A percentile compares a stretch with the other conserved stretches of the same genome.
phyloP scores from a whole-genome alignment of 805 yeast genomes.

The Blastobotrys mokoenaii region DNA sequence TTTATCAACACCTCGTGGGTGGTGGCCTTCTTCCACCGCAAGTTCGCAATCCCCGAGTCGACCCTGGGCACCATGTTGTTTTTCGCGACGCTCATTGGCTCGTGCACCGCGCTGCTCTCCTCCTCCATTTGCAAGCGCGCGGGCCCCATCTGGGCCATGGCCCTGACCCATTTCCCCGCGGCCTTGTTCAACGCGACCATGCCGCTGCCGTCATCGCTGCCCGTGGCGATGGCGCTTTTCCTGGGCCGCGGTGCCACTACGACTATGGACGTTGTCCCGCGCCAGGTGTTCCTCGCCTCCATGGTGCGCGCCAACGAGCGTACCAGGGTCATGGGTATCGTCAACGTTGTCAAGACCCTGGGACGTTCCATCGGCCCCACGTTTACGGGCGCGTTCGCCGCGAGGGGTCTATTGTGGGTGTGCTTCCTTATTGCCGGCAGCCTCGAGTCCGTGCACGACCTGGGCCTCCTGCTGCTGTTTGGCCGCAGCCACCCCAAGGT shows the following conservation, averaged over 20 bases:
- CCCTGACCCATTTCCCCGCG: constrained; percentile 69
- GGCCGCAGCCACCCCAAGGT: constrained; percentile 11
- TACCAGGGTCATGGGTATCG: constrained; percentile 74
- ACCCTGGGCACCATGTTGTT: constrained; percentile 61
- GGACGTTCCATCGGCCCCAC: constrained; percentile 75
- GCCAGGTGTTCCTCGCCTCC: constrained; percentile 69
- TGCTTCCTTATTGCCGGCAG: constrained; percentile 30
- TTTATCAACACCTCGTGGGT: constrained; percentile 87
- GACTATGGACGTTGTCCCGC: constrained; percentile 84
- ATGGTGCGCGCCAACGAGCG: constrained; percentile 57
- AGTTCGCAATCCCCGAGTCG: constrained; percentile 1
- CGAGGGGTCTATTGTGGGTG: constrained; percentile 24
- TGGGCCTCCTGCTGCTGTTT: constrained; percentile 23
- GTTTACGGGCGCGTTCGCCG: constrained; percentile 65
- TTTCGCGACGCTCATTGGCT: constrained; percentile 49
- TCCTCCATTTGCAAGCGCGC: constrained; percentile 40
- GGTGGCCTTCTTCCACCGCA: constrained; percentile 60
- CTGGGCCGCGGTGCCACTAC: constrained; percentile 51
- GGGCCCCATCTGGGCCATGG: constrained; percentile 73
- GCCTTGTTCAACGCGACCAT: constrained; percentile 49
- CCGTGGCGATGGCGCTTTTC: constrained; percentile 42
- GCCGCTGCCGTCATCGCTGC: constrained; percentile 38
- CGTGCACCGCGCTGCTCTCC: constrained; percentile 46
- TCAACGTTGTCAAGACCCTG: constrained; percentile 74
- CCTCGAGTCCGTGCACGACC: constrained; percentile 28